Evolutionary conservation across 306 rosid species (phyloP), one percentile per base, ranked within the genome.

Genomic region (Prosopis cineraria): DNA sequence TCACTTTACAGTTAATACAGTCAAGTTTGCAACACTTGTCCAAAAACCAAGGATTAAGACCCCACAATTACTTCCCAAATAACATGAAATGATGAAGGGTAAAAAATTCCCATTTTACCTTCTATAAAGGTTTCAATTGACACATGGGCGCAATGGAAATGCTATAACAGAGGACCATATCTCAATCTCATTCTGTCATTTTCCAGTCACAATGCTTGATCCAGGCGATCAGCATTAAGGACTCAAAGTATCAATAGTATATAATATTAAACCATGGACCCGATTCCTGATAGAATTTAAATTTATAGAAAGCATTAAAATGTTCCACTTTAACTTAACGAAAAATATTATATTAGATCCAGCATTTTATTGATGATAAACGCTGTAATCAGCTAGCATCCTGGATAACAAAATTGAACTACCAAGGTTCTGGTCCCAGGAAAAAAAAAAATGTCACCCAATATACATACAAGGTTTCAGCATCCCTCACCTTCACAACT

Each of bases 401-500:
- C 48, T 53, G 74, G 75, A 67, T 76, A 80, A 56, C 50, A 27
- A 34, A 17, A 73, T 41, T 39, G 44, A 13, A 44, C 58, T 34
- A 72, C 74, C 74, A 60, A 36, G 66, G 45, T 66, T 27, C 19
- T 48, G 50, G 36, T 50, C 22, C 36, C 22, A 20, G 34, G 27
- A 29, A 69, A 77, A 30, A 47, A 31, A 19, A 30, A 47, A 31
- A 19, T 31, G 5, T 1, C 10, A n/a, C 24, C 27, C 13, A 10
- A 31, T 13, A 29, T 45, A 1, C 16, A 59, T 5, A 30, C 14
- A 65, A 3, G 33, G 8, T 10, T 73, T 41, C 31, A 24, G 39
- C 39, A 67, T 45, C 62, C 74, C 93, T 83, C 84, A 93, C 98
- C 98, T 77, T 41, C 89, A 65, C 98, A 93, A 53, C 72, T 90